Evolutionary conservation across 768 basidiomycete genomes (phyloP), one percentile per base, ranked within the genome.

Genomic region (Lactarius deliciosus): DNA sequence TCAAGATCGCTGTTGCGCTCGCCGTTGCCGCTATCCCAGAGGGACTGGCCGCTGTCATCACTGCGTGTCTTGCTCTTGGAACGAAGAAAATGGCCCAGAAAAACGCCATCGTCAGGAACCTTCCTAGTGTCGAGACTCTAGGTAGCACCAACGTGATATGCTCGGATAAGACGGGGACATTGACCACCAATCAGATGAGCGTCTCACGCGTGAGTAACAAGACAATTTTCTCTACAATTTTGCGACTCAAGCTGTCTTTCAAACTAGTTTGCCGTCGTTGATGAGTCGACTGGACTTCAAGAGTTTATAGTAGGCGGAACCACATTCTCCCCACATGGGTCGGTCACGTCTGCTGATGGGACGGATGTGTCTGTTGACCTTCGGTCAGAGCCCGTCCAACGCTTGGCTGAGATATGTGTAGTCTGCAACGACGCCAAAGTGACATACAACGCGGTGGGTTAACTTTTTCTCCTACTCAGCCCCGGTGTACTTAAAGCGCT

Each of bases 1-100:
- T 99, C 85, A 99, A 99, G 80, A 98, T 99, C 74, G 96, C 96
- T 41, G 97, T 99, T 54, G 95, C 97, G 5, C 81, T 99, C 55
- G 96, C 97, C n/a, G 96, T 99, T 47, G 96, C 96, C 65, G 96
- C 96, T 47, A 99, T 98, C 74, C 96, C 97, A 0, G 96, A 99
- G 78, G 96, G 96, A 66, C 80, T 99, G n/a, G 95, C 96, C 41
- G 96, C 95, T 60, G 96, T 99, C 65, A 97, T 98, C 74, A 99
- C 96, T 9, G 95, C 95, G 11, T 98, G 96, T 77, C 78, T 99
- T 45, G 96, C 97, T 11, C 83, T 99, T 16, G 97, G 96, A 22
- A 98, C 96, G 20, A 95, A 97, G 81, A 98, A 97, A 78, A 99
- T 99, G 96, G 96, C 96, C 0, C 92, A 97, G 81, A 92, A 96